These are phyloP conservation scores for Madurella fahalii DNA, from an alignment of 2,329 filamentous ascomycete genomes.

Conservation along the genomic window DNA sequence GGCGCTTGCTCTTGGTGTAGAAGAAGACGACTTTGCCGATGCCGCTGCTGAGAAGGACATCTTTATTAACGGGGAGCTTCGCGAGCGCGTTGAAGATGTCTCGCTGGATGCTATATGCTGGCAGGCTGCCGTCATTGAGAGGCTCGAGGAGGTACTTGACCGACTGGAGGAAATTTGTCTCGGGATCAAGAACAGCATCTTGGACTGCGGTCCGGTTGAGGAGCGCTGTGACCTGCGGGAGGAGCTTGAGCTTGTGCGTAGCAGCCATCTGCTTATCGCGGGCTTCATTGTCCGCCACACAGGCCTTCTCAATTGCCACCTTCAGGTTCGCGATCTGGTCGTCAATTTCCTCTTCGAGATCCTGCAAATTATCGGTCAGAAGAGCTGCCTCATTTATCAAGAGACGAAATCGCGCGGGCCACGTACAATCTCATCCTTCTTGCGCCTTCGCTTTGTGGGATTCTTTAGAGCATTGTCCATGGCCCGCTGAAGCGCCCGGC, in stretches of 20 bases:
- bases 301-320: constrained; percentile 84
- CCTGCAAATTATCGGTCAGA: constrained; percentile 47
- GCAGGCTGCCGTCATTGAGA: constrained; percentile 86
- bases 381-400: not conserved
- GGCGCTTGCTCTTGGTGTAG: constrained; percentile 92
- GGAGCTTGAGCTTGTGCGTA: constrained; percentile 86
- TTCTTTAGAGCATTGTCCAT: constrained; percentile 88
- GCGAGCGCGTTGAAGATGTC: constrained; percentile 81
- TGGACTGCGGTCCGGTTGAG: constrained; percentile 87
- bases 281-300: constrained; percentile 76
- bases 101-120: constrained; percentile 95
- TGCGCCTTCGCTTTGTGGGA: constrained; percentile 66
- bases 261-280: constrained; percentile 77
- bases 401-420: not conserved
- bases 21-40: constrained; percentile 96
- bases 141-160: constrained; percentile 98
- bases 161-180: constrained; percentile 90
- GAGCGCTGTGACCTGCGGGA: constrained; percentile 83
- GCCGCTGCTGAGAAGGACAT: constrained; percentile 81
- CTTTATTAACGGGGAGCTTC: constrained; percentile 84
- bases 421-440: constrained; percentile 83
- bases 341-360: constrained; percentile 86
- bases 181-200: constrained; percentile 82
- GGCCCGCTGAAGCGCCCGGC: constrained; percentile 76
- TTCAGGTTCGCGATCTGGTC: constrained; percentile 86